phyloP scores from a whole-genome alignment of 2,329 filamentous ascomycete species.

The Colletotrichum scovillei region DNA sequence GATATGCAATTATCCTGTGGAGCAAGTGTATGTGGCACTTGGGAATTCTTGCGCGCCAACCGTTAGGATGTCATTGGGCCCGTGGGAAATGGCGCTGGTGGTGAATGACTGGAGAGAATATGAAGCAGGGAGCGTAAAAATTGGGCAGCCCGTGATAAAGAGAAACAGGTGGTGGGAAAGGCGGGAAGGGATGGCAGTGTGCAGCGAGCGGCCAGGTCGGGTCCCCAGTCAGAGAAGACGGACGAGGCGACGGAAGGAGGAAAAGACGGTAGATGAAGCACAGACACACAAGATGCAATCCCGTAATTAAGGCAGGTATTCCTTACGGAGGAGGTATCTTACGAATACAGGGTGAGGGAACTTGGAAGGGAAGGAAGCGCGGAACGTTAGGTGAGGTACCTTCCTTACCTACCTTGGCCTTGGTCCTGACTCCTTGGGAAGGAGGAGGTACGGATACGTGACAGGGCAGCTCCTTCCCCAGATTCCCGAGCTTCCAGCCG shows the following conservation, averaged over 20 bases:
- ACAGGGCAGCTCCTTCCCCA: conserved; percentile 34
- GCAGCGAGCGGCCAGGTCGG: conserved; percentile 11
- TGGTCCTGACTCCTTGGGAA: not conserved
- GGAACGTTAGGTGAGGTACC: not conserved
- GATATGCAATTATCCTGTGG: not conserved
- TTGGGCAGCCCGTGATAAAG: conserved; percentile 15
- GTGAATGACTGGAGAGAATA: conserved; percentile 1
- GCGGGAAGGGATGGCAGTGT: conserved; percentile 22
- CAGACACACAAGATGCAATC: not conserved
- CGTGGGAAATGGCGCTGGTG: conserved; percentile 8
- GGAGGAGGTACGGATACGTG: not conserved
- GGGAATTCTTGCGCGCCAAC: not conserved
- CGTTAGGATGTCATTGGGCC: not conserved
- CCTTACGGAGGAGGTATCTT: not conserved
- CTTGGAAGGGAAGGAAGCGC: not conserved
- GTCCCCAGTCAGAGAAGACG: not conserved
- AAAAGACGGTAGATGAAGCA: conserved; percentile 12
- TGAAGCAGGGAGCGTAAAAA: not conserved
- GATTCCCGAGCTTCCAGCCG: conserved; percentile 22
- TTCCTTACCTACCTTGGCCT: too few species aligned
- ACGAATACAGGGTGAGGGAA: not conserved
- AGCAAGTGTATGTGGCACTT: not conserved
- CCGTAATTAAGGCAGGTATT: not conserved
- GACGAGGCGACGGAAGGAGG: not conserved
- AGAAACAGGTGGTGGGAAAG: conserved; percentile 17